Base-by-base conservation (phyloP, 2,329 filamentous ascomycete species). In the Grosmannia serpens region DNA sequence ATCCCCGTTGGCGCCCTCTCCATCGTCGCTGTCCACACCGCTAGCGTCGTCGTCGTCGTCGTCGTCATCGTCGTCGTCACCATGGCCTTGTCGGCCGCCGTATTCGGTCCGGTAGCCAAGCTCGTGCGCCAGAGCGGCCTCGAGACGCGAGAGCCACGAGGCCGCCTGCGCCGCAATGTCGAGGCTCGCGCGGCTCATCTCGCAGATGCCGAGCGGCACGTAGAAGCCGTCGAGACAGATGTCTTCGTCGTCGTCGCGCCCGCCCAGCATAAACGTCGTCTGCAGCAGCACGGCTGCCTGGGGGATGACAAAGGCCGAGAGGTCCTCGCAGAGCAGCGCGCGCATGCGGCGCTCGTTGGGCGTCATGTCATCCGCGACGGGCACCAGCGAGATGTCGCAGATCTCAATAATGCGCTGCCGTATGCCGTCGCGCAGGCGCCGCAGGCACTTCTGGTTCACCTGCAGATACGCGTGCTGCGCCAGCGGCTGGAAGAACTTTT, bases 31-130 rank as follows among this genome's bases (percentile, higher is more conserved):
- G 20, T 17, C 17, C n/a, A 24, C 6, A 17, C 8, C 27, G 3
- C 6, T 5, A 38, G 9, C 52, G 41, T 53, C 49, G n/a, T 27
- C 27, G 47, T 47, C 35, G 17, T 44, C 41, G 41, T 22, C 17
- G 33, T 10, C 26, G n/a, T 27, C 26, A 44, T 10, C 35, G 27
- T 49, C 52, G 20, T 51, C 41, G 29, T 38, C 44, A 2, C n/a
- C 35, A 22, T 29, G 20, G 10, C 26, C 29, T 8, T 8, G 15
- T 22, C 31, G 31, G 31, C 5, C 38, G 38, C 17, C 24, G 20
- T 49, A 38, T 33, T 59, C 57, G 13, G 27, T 49, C 6, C 62
- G 59, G 55, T 64, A 63, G 35, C 63, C 60, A 6, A 63, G 60
- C 53, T 61, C 60, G 20, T 53, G 55, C 4, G 60, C 63, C 3